These are phyloP conservation scores for Rhizopus stolonifer DNA, from an alignment of 371 early-diverging fungal genomes.

Conservation along the genomic window DNA sequence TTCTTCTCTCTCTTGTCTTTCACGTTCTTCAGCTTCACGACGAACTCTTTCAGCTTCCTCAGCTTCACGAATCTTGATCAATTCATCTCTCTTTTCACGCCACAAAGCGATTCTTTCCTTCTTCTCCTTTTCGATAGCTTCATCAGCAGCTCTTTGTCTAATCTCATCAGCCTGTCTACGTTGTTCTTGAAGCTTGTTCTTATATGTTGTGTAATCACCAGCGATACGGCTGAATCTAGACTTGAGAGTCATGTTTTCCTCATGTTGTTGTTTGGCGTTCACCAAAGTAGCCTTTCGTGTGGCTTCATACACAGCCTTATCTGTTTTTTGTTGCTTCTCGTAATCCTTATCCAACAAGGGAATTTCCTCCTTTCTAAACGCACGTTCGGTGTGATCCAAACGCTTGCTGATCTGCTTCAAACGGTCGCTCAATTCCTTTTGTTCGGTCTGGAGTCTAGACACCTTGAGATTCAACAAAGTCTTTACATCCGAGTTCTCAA, in stretches of 20 bases:
- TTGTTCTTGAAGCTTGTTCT: conserved; percentile 56
- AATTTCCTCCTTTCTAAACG: conserved; percentile 92
- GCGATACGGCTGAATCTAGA: conserved; percentile 75
- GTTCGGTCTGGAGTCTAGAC: conserved; percentile 88
- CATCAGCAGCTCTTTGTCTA: conserved; percentile 49
- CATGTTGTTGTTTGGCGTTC: conserved; percentile 64
- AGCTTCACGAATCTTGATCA: conserved; percentile 33
- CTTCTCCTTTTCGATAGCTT: conserved; percentile 72
- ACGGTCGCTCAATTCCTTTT: conserved; percentile 74
- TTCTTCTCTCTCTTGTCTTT: conserved; percentile 32
- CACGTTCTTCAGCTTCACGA: conserved; percentile 27
- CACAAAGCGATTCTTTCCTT: conserved; percentile 59
- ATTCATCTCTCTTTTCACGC: conserved; percentile 52
- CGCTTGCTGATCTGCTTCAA: conserved; percentile 76
- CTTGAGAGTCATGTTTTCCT: conserved; percentile 77
- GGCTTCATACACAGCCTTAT: conserved; percentile 79
- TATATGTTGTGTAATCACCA: conserved; percentile 74
- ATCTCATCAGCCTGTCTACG: conserved; percentile 55
- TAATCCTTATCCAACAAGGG: conserved; percentile 91
- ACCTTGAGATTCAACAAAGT: conserved; percentile 84
- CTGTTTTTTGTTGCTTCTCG: conserved; percentile 83
- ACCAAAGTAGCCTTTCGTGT: conserved; percentile 69
- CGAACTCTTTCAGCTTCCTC: conserved; percentile 45
- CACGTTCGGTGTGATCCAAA: conserved; percentile 94
- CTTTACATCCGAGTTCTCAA: conserved; percentile 83